Evolutionary conservation across 2,329 filamentous ascomycete genomes (phyloP), one percentile per base, ranked within the genome.

Genomic region (Verruconis gallopava): DNA sequence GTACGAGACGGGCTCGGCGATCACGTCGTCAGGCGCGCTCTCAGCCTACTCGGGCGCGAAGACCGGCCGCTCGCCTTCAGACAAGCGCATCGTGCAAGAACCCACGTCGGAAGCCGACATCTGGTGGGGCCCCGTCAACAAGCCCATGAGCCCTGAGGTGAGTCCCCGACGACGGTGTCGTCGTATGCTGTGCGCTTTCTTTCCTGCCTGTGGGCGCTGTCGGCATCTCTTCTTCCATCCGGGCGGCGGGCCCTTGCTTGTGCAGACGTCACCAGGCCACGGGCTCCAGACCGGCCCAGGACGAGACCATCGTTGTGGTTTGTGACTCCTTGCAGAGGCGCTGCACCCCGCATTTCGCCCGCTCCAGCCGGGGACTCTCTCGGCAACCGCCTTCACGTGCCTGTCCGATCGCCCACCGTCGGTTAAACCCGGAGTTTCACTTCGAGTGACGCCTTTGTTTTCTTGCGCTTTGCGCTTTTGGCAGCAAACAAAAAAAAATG

Each of bases 51-150:
- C 91, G 37, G 91, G 91, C 56, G 84, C 86, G 56, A 98, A 98
- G 77, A 98, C 91, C 48, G 91, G 91, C 48, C 86, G 91, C 51
- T 98, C 91, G 48, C 91, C 91, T 18, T 79, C 85, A 43, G 91
- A 98, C 69, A 98, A 98, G 80, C 81, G 91, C 63, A 84, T 98
- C 60, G 91, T 98, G 60, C 78, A 93, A 69, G 91, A 98, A 65
- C 70, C 79, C 46, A 72, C 77, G 48, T 96, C 91, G 50, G 80
- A 94, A 64, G 80, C 91, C 44, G 78, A 98, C 47, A 75, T 98
- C 58, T 98, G 91, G 91, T 96, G 91, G 91, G 91, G 91, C 57
- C 89, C 91, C 44, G 91, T 98, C 53, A 98, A 98, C 75, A 96
- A 96, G 77, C 84, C 89, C 60, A 98, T 98, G 91, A 80, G 77